A percentile compares a stretch with the other conserved stretches of the same genome.
These are phyloP conservation scores for Cryptococcus neoformans DNA, from an alignment of 1,284 basidiomycete species.

Conservation along the genomic window DNA sequence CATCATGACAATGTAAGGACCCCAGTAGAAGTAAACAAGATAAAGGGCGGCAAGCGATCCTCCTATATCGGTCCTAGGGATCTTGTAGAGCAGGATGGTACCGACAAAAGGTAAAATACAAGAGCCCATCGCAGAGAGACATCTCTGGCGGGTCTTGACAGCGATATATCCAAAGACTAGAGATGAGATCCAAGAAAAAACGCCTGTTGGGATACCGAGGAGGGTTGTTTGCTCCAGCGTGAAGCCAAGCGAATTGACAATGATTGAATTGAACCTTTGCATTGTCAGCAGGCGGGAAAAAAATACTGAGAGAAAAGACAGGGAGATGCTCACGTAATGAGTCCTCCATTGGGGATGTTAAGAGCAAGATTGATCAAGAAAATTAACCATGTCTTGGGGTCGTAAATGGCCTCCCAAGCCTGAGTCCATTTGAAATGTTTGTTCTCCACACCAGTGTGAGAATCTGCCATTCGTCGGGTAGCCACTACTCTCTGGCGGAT, in stretches of 20 bases:
- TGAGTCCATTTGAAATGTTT: conserved; percentile 23
- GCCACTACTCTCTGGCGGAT: not conserved
- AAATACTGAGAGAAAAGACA: too few species aligned
- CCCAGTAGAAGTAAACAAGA: conserved; percentile 26
- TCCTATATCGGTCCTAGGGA: not conserved
- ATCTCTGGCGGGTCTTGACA: too few species aligned
- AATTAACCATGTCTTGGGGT: conserved; percentile 8
- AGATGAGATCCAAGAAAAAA: too few species aligned
- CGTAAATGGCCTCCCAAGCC: conserved; percentile 26
- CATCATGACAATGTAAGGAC: conserved; percentile 26
- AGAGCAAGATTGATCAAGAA: conserved; percentile 9
- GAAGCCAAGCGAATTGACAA: conserved; percentile 20
- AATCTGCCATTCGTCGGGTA: not conserved
- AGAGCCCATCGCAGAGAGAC: too few species aligned
- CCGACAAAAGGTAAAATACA: too few species aligned
- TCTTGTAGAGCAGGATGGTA: too few species aligned
- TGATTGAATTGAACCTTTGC: conserved; percentile 15
- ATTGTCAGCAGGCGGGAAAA: too few species aligned
- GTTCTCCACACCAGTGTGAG: too few species aligned
- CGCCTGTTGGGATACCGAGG: conserved; percentile 30
- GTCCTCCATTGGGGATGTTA: too few species aligned
- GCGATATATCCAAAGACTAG: too few species aligned
- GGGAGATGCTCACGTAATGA: too few species aligned
- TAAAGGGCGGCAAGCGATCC: conserved; percentile 24
- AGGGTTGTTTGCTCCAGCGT: conserved; percentile 20